Percentiles rank a stretch among this genome's conserved stretches.
Evolutionary conservation across 495 filamentous ascomycete species (phyloP).

Genomic region (Apiosordaria backusii): DNA sequence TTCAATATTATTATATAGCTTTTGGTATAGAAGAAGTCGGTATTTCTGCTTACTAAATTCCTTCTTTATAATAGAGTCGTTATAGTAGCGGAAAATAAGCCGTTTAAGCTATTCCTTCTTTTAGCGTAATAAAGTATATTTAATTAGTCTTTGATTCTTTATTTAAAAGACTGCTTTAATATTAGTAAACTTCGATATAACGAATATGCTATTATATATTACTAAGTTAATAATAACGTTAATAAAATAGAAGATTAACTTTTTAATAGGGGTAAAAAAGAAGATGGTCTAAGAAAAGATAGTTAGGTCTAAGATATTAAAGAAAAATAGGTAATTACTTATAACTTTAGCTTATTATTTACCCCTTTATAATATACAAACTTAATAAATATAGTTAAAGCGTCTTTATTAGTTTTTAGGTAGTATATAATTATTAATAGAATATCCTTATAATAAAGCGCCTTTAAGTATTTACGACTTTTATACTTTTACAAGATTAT

Average conservation of each 20-base stretch:
- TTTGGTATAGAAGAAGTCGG: slow-evolving; percentile 22
- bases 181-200: slow-evolving; percentile 16
- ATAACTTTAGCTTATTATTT: slow-evolving; percentile 36
- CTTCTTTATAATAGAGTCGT: no score
- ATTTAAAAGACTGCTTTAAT: slow-evolving; percentile 21
- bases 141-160: slow-evolving; percentile 24
- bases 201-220: slow-evolving; percentile 15
- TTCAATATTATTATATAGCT: slow-evolving; percentile 20
- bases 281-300: slow-evolving; percentile 17
- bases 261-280: slow-evolving; percentile 19
- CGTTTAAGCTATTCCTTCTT: slow-evolving; percentile 30
- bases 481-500: slow-evolving; percentile 18
- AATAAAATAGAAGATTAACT: slow-evolving; percentile 22
- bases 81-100: slow-evolving; percentile 32
- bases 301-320: background rate
- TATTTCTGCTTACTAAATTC: slow-evolving; percentile 2
- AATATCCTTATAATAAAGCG: slow-evolving; percentile 28
- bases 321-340: slow-evolving; percentile 17
- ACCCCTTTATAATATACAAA: slow-evolving; percentile 30
- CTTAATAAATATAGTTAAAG: slow-evolving; percentile 27
- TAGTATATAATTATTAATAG: slow-evolving; percentile 31
- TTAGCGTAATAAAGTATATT: slow-evolving; percentile 23
- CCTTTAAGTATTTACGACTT: slow-evolving; percentile 20
- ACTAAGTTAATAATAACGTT: slow-evolving; percentile 18
- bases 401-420: slow-evolving; percentile 26